Percentiles rank a stretch among this genome's conserved stretches.
These are phyloP conservation scores for Diaporthe ilicicola DNA, from an alignment of 2,329 filamentous ascomycete genomes.

Conservation along the genomic window DNA sequence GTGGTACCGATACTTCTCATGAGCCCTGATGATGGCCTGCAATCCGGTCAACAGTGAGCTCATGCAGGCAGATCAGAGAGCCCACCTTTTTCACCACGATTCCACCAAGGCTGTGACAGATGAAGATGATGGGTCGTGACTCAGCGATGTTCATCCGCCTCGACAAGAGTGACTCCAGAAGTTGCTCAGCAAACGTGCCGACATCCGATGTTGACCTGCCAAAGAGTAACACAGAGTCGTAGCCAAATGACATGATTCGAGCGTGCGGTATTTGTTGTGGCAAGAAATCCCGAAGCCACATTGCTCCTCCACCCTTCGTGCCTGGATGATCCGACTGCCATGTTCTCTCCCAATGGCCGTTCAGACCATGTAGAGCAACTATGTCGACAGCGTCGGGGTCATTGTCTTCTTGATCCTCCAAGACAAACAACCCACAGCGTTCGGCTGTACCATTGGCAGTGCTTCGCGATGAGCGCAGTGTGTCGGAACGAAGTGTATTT, in stretches of 20 bases:
- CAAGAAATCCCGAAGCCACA: slow-evolving; percentile 26
- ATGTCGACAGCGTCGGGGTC: slow-evolving; percentile 23
- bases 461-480: neutral
- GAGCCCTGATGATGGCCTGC: slow-evolving; percentile 21
- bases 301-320: neutral
- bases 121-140: slow-evolving; percentile 39
- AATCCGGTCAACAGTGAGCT: neutral
- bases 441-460: neutral
- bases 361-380: slow-evolving; percentile 21
- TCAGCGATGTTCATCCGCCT: slow-evolving; percentile 29
- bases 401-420: slow-evolving; percentile 18
- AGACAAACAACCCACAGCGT: neutral
- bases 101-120: slow-evolving; percentile 41
- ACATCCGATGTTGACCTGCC: slow-evolving; percentile 14
- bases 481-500: neutral
- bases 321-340: slow-evolving; percentile 6
- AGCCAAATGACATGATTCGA: slow-evolving; percentile 24
- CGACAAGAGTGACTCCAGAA: slow-evolving; percentile 14
- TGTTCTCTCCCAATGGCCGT: slow-evolving; percentile 25
- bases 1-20: slow-evolving; percentile 19
- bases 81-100: slow-evolving; percentile 41
- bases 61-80: slow-evolving; percentile 5
- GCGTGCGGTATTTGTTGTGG: slow-evolving; percentile 35
- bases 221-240: slow-evolving; percentile 35
- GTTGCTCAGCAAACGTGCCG: slow-evolving; percentile 18